Conservation (phyloP, 257 asterid species). For the Cruciata laevipes region DNA sequence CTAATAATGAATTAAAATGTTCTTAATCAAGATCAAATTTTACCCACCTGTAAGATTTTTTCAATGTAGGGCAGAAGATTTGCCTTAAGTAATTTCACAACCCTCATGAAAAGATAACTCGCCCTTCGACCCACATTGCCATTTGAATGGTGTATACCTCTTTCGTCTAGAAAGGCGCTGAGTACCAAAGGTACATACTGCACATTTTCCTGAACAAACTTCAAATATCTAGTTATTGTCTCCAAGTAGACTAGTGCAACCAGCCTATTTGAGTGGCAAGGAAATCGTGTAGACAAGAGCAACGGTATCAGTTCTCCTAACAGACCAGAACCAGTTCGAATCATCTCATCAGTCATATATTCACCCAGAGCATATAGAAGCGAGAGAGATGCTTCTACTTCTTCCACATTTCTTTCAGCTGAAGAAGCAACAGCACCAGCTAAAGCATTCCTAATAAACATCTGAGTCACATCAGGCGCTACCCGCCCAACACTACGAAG, state of each 20-base stretch:
- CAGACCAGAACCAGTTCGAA: constrained; percentile 61
- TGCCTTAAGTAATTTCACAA: constrained; percentile 76
- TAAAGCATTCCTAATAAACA: constrained; percentile 69
- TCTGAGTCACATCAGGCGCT: constrained; percentile 78
- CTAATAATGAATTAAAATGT: constrained; percentile 1
- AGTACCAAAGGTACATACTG: constrained; percentile 67
- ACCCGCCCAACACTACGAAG: constrained; percentile 78
- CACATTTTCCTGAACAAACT: constrained; percentile 69
- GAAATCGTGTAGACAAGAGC: constrained; percentile 77
- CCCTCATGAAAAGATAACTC: constrained; percentile 92
- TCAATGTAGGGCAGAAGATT: constrained; percentile 88
- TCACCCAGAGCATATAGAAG: constrained; percentile 85
- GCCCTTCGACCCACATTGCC: constrained; percentile 71
- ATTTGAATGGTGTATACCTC: constrained; percentile 92
- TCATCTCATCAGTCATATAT: constrained; percentile 57
- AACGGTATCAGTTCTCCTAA: constrained; percentile 66
- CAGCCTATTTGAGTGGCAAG: constrained; percentile 86
- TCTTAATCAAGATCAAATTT: neutral
- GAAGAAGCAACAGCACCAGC: constrained; percentile 52
- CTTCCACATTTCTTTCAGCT: constrained; percentile 69
- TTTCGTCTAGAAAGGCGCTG: constrained; percentile 84
- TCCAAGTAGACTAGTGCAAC: constrained; percentile 90
- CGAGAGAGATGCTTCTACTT: constrained; percentile 93
- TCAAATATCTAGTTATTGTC: constrained; percentile 71
- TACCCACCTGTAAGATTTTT: constrained; percentile 83